phyloP scores from a whole-genome alignment of 495 filamentous ascomycete species.

The Aspergillus incahuasiensis region DNA sequence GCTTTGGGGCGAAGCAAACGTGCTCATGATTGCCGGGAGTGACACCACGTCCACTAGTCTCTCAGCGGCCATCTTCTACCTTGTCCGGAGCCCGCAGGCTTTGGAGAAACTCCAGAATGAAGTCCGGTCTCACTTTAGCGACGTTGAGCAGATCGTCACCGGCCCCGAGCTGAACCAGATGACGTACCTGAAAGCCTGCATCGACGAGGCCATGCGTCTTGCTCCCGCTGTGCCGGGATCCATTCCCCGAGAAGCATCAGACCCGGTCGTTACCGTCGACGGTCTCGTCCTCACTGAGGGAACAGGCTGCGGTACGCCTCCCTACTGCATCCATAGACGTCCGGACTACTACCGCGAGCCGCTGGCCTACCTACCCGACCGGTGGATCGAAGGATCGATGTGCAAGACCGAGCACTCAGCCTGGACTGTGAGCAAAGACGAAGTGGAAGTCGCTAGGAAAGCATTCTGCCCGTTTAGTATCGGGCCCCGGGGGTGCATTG shows the following conservation, averaged over 20 bases:
- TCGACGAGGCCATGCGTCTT: conserved; percentile 70
- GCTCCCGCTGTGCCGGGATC: conserved; percentile 57
- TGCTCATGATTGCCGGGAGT: conserved; percentile 54
- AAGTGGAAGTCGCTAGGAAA: conserved; percentile 35
- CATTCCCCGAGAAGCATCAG: conserved; percentile 54
- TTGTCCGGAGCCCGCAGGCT: conserved; percentile 46
- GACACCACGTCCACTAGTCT: conserved; percentile 58
- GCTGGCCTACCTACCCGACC: conserved; percentile 45
- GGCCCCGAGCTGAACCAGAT: conserved; percentile 6
- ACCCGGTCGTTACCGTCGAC: conserved; percentile 52
- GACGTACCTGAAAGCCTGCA: conserved; percentile 51
- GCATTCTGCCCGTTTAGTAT: conserved; percentile 57
- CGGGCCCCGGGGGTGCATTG: conserved; percentile 54
- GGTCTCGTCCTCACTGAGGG: conserved; percentile 49
- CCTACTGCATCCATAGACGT: conserved; percentile 55
- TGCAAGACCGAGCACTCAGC: conserved; percentile 19
- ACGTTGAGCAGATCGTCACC: conserved; percentile 31
- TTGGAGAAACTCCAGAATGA: conserved; percentile 45
- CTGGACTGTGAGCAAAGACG: conserved; percentile 34
- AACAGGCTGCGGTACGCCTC: conserved; percentile 49
- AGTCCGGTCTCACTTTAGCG: conserved; percentile 47
- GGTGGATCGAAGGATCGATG: conserved; percentile 48
- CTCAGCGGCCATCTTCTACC: conserved; percentile 58
- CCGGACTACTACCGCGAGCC: conserved; percentile 51
- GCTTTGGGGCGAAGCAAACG: conserved; percentile 66